Evolutionary conservation across 2,329 filamentous ascomycete species (phyloP).

Genomic region (Pseudocercospora ulei): DNA sequence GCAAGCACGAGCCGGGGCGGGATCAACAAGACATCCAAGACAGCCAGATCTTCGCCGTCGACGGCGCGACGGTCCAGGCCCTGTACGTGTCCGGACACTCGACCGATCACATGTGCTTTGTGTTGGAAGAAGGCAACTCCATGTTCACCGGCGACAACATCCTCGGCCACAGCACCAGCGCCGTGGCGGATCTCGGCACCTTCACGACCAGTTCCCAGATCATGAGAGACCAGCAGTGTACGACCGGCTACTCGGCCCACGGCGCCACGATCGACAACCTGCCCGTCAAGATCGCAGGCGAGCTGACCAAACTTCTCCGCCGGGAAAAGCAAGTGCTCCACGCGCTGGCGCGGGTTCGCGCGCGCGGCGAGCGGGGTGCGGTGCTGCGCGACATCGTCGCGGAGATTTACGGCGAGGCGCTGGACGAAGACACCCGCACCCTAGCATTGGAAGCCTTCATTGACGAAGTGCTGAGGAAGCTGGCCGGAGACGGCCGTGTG

Average conservation of each 20-base stretch:
- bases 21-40: constrained; percentile 34
- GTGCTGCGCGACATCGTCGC: constrained; percentile 40
- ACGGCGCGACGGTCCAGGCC: constrained; percentile 37
- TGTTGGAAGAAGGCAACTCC: constrained; percentile 34
- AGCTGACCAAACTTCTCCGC: constrained; percentile 35
- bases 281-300: constrained; percentile 34
- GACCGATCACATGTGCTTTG: constrained; percentile 34
- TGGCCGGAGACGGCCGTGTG: constrained; percentile 38
- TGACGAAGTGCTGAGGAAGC: constrained; percentile 54
- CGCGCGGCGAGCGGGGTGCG: constrained; percentile 30
- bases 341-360: constrained; percentile 28
- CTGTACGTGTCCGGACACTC: constrained; percentile 33
- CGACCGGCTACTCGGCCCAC: constrained; percentile 41
- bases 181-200: constrained; percentile 35
- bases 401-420: constrained; percentile 37
- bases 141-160: constrained; percentile 38
- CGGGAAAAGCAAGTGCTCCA: constrained; percentile 38
- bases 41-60: constrained; percentile 35
- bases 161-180: constrained; percentile 36
- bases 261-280: constrained; percentile 37
- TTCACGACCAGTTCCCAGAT: constrained; percentile 35
- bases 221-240: constrained; percentile 35
- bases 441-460: constrained; percentile 73
- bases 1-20: constrained; percentile 34
- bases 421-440: constrained; percentile 34